These are phyloP conservation scores for Botrytis fabae DNA, from an alignment of 2,329 filamentous ascomycete genomes.

Conservation along the genomic window DNA sequence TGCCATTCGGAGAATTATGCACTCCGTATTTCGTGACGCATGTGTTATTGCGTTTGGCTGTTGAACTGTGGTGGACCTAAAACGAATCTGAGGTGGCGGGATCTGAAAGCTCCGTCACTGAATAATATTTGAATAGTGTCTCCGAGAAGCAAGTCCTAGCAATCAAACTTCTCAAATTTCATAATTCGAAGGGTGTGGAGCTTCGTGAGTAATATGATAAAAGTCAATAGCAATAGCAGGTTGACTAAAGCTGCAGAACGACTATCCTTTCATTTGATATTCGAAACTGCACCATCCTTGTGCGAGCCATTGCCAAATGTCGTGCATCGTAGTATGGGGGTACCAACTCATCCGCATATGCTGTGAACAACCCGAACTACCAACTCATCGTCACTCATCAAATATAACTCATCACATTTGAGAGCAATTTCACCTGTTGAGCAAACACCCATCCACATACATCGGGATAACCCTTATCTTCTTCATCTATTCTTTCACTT, in stretches of 20 bases:
- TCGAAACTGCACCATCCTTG: background rate
- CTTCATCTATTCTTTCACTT: slow-evolving; percentile 8
- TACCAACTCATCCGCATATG: slow-evolving; percentile 9
- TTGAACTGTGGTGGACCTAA: background rate
- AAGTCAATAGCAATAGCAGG: background rate
- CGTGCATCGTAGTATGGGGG: background rate
- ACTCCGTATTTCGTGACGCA: background rate
- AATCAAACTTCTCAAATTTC: background rate
- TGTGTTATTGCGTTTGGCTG: background rate
- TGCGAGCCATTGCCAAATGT: background rate
- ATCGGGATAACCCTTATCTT: background rate
- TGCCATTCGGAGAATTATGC: background rate
- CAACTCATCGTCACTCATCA: slow-evolving; percentile 4
- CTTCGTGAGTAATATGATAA: background rate
- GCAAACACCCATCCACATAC: background rate
- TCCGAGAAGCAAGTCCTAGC: background rate
- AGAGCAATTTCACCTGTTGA: background rate
- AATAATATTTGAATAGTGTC: background rate
- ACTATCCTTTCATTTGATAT: background rate
- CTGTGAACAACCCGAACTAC: background rate
- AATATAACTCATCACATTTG: slow-evolving; percentile 10
- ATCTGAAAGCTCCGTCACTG: background rate
- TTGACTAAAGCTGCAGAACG: background rate
- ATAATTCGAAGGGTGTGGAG: background rate
- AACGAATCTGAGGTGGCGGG: background rate